Percentiles rank a stretch among this genome's conserved stretches.
Conservation (phyloP, 176 grass and related monocot species). For the Bolboschoenus planiculmis region DNA sequence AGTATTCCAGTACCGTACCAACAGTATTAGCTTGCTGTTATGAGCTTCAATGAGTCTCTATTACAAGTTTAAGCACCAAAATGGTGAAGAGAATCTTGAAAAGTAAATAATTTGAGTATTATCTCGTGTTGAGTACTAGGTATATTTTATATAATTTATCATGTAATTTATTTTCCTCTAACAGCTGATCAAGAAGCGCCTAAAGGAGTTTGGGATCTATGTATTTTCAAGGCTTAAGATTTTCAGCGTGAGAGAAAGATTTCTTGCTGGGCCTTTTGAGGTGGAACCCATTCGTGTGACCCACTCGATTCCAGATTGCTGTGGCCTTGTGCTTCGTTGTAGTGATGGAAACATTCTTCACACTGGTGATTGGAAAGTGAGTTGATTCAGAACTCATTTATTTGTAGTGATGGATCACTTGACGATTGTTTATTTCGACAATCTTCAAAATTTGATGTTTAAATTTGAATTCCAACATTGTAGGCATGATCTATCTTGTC, state of each 20-base stretch:
- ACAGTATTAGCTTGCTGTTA: not conserved
- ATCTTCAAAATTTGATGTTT: no score
- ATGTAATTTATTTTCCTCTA: slow-evolving; percentile 30
- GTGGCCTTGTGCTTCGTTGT: slow-evolving; percentile 89
- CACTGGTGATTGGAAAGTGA: slow-evolving; percentile 99
- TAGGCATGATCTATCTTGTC: not conserved
- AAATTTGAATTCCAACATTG: no score
- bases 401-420: slow-evolving; percentile 9
- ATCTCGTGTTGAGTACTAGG: not conserved
- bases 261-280: slow-evolving; percentile 95
- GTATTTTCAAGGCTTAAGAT: slow-evolving; percentile 74
- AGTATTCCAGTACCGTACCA: not conserved
- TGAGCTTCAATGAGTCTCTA: not conserved
- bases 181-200: slow-evolving; percentile 92
- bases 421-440: slow-evolving; percentile 37
- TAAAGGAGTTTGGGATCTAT: slow-evolving; percentile 97
- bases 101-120: not conserved
- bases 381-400: slow-evolving; percentile 5
- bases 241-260: slow-evolving; percentile 80
- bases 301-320: slow-evolving; percentile 99
- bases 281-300: slow-evolving; percentile 94
- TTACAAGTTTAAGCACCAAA: not conserved
- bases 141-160: slow-evolving; percentile 12
- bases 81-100: not conserved
- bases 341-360: slow-evolving; percentile 94